Percentiles rank a stretch among this genome's conserved stretches.
These are phyloP conservation scores for Cordyceps militaris DNA, from an alignment of 2,329 filamentous ascomycete genomes.

Conservation along the genomic window DNA sequence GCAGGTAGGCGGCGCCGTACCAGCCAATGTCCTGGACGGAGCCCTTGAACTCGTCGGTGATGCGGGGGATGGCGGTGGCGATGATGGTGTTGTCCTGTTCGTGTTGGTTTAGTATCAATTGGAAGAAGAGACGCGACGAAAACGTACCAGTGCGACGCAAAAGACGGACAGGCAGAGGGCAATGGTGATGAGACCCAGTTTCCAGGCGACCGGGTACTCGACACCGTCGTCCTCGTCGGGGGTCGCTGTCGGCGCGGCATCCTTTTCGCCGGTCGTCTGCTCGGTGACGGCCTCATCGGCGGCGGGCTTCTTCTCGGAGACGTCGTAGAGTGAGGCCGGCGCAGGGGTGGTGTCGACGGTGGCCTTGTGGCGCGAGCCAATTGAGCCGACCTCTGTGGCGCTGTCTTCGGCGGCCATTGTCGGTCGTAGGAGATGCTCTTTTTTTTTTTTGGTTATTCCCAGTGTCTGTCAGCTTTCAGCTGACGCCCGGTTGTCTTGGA, in stretches of 20 bases:
- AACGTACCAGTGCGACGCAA: constrained; percentile 11
- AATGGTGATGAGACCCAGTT: constrained; percentile 11
- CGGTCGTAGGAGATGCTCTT: background rate
- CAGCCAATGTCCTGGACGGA: constrained; percentile 37
- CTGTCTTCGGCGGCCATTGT: constrained; percentile 4
- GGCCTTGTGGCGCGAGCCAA: constrained; percentile 8
- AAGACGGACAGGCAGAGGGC: constrained; percentile 13
- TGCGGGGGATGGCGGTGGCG: constrained; percentile 30
- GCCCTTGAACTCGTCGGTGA: constrained; percentile 27
- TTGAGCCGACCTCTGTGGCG: constrained; percentile 11
- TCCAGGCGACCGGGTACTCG: constrained; percentile 21
- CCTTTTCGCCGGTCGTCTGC: background rate
- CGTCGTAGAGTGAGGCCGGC: background rate
- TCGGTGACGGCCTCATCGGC: background rate
- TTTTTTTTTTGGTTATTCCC: background rate
- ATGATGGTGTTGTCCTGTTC: constrained; percentile 30
- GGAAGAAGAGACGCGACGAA: too few species aligned
- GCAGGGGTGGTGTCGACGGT: background rate
- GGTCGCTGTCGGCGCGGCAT: background rate
- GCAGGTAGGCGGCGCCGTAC: constrained; percentile 36
- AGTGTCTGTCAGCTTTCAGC: background rate
- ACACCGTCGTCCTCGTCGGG: constrained; percentile 25
- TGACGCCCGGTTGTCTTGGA: background rate
- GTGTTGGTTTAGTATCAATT: background rate
- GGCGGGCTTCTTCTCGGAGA: background rate